Conservation (phyloP, 441 rosid species). For the Francoa sonchifolia region DNA sequence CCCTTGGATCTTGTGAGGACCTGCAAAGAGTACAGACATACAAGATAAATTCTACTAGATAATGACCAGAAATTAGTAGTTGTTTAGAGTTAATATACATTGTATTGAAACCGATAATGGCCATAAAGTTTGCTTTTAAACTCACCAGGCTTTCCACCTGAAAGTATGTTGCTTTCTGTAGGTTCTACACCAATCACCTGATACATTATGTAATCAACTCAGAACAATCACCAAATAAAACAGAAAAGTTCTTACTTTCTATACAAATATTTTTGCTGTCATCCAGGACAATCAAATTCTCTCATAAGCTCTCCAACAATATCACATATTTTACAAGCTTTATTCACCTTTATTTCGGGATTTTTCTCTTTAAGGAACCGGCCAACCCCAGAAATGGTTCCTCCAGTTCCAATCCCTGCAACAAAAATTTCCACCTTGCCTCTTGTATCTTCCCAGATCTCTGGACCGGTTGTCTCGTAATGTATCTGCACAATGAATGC, state of each 20-base stretch:
- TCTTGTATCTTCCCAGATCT: constrained; percentile 92
- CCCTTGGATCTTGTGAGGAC: constrained; percentile 99
- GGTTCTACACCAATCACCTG: constrained; percentile 95
- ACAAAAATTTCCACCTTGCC: constrained; percentile 85
- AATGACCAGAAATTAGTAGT: too few species aligned
- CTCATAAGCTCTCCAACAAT: not conserved
- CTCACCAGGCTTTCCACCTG: constrained; percentile 98
- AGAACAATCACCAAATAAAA: constrained; percentile 2
- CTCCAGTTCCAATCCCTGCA: constrained; percentile 95
- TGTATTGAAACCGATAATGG: constrained; percentile 5
- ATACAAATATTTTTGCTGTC: constrained; percentile 3
- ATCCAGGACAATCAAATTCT: constrained; percentile 5
- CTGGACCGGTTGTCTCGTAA: constrained; percentile 95
- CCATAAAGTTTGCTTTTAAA: constrained; percentile 4
- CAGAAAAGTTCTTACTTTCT: too few species aligned
- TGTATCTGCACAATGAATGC: constrained; percentile 45
- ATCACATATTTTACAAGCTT: too few species aligned
- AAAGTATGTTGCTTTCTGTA: constrained; percentile 72
- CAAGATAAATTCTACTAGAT: constrained; percentile 1
- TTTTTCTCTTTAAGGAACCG: constrained; percentile 72
- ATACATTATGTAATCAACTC: constrained; percentile 16
- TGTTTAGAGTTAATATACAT: too few species aligned
- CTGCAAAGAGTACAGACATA: constrained; percentile 25
- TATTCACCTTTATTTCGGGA: constrained; percentile 71
- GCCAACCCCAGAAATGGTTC: constrained; percentile 85